Conservation (phyloP, 2,329 filamentous ascomycete genomes). For the Penicillium paneum region DNA sequence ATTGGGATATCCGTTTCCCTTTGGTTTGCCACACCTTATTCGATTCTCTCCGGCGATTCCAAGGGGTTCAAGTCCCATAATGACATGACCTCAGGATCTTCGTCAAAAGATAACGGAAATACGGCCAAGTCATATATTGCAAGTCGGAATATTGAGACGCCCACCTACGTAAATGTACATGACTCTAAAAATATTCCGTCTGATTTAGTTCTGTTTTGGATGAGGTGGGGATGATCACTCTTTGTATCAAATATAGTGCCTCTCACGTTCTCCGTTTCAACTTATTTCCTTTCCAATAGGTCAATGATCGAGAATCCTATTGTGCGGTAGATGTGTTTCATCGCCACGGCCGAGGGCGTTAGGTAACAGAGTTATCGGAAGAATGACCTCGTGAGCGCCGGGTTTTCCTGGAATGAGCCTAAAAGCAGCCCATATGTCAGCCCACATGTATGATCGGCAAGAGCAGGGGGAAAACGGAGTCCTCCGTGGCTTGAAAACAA, state of each 20-base stretch:
- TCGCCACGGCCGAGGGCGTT: neutral
- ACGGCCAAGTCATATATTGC: no score
- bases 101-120: no score
- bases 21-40: conserved; percentile 10
- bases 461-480: neutral
- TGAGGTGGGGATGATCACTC: neutral
- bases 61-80: neutral
- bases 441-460: neutral
- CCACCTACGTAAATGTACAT: neutral
- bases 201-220: neutral
- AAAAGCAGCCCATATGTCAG: neutral
- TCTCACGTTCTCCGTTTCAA: neutral
- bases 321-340: no score
- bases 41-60: neutral
- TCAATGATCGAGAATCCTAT: neutral
- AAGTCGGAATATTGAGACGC: neutral
- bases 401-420: neutral
- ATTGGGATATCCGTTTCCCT: neutral
- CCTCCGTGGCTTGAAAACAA: neutral
- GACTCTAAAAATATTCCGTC: neutral
- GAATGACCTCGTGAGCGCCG: neutral
- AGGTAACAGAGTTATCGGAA: neutral
- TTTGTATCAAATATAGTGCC: neutral
- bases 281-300: neutral
- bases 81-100: neutral